Base-by-base conservation (phyloP, 2,329 filamentous ascomycete genomes). In the Monascus ruber region DNA sequence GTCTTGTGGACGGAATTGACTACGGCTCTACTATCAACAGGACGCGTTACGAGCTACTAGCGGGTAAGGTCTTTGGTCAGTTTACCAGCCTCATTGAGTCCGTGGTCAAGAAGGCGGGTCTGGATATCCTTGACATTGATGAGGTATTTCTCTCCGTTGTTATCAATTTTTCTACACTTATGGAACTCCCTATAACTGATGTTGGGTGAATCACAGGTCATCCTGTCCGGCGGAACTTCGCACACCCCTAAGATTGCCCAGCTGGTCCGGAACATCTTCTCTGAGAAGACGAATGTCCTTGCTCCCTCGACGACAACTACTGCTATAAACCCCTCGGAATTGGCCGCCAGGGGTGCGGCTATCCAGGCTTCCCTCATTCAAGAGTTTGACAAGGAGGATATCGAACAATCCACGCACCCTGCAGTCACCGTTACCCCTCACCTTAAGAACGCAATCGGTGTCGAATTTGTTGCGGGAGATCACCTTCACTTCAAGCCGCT, bases 351-450 rank as follows among this genome's bases (percentile, higher is more conserved):
- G 47, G 91, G 91, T 58, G 91, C 91, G 44, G 89, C 91, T 27
- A 86, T 98, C 53, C 91, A 98, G 69, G 91, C 91, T 31, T 93
- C 82, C 44, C 72, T 98, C 47, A 86, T 98, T 62, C 81, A 88
- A 64, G 89, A 94, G 64, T 98, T 94, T 65, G 91, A 98, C 54
- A 74, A 79, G 51, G 81, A 86, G 49, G 89, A 96, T 59, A 93
- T 98, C 52, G 85, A 93, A 61, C 88, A 95, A 73, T 94, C 85
- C 46, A 94, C 87, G 35, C 89, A 98, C 71, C 82, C 91, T 38
- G 85, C 87, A 59, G 87, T 98, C 47, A 95, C 89, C 28, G 89
- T 88, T 10, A 87, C 93, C 38, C 86, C 87, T 53, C 91, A 98
- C 70, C 80, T 94, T 47, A 73, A 78, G 52, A 83, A 88, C 59